These are phyloP conservation scores for Cytospora chrysosperma DNA, from an alignment of 2,329 filamentous ascomycete genomes.

Conservation along the genomic window DNA sequence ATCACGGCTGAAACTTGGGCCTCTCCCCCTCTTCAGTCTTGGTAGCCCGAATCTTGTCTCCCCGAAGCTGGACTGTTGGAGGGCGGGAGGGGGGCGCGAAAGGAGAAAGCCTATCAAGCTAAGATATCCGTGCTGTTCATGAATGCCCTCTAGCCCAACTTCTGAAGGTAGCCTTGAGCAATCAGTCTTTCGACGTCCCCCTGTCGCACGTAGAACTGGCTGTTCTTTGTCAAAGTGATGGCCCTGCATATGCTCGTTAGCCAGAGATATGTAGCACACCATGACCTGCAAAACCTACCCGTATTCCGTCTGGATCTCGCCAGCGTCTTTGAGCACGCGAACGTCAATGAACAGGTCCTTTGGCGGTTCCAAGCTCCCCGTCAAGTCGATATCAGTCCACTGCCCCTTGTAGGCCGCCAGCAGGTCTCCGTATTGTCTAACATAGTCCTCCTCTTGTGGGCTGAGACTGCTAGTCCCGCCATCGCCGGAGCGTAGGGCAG, in stretches of 20 bases:
- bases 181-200: slow-evolving; percentile 95
- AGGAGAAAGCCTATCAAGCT: background rate
- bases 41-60: background rate
- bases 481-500: slow-evolving; percentile 40
- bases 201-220: slow-evolving; percentile 94
- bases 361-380: slow-evolving; percentile 91
- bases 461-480: slow-evolving; percentile 73
- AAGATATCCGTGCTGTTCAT: background rate
- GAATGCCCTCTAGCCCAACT: slow-evolving; percentile 63
- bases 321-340: slow-evolving; percentile 90
- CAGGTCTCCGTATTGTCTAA: slow-evolving; percentile 86
- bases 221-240: slow-evolving; percentile 96
- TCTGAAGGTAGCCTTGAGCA: slow-evolving; percentile 90
- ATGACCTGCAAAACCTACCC: slow-evolving; percentile 58
- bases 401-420: slow-evolving; percentile 96
- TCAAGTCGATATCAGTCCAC: slow-evolving; percentile 97
- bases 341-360: slow-evolving; percentile 96
- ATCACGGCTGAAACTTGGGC: background rate
- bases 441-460: slow-evolving; percentile 95
- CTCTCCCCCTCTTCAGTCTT: background rate
- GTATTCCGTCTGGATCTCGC: slow-evolving; percentile 98
- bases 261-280: background rate
- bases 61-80: background rate
- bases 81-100: background rate
- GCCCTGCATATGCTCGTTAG: slow-evolving; percentile 53